phyloP scores from a whole-genome alignment of 2,329 filamentous ascomycete genomes.

The Phialophora verrucosa region DNA sequence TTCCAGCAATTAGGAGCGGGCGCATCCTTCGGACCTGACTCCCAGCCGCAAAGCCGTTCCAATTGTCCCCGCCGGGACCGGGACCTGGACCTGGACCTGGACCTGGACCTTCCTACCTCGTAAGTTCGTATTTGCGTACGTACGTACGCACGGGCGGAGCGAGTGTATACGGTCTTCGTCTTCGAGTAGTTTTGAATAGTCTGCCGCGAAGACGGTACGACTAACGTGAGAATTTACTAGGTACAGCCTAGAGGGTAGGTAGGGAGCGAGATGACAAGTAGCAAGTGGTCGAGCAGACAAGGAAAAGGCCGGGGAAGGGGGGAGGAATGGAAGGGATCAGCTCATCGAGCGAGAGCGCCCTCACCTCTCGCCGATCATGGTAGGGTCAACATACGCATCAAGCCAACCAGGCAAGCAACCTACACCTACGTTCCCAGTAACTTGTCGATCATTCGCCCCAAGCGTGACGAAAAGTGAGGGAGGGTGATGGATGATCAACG shows the following conservation, averaged over 20 bases:
- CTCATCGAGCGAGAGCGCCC: no score
- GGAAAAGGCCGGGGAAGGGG: background rate
- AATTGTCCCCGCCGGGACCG: background rate
- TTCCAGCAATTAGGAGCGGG: background rate
- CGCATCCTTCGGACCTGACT: slow-evolving; percentile 4
- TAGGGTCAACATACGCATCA: no score
- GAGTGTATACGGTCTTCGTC: background rate
- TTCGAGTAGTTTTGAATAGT: background rate
- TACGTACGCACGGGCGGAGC: background rate
- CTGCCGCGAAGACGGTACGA: no score
- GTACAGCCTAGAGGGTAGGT: no score
- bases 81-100: background rate
- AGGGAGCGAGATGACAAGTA: background rate
- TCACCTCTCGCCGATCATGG: no score
- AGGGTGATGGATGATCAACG: background rate
- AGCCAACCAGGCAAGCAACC: no score
- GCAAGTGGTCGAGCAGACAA: background rate
- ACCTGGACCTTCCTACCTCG: background rate
- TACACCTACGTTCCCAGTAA: background rate
- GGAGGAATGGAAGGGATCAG: background rate
- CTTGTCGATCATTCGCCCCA: background rate
- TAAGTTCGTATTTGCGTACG: background rate
- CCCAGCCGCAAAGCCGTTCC: background rate
- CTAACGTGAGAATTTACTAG: no score
- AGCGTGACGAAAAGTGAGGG: background rate